These are phyloP conservation scores for Ophiostoma quercus DNA, from an alignment of 2,329 filamentous ascomycete species.

Conservation along the genomic window DNA sequence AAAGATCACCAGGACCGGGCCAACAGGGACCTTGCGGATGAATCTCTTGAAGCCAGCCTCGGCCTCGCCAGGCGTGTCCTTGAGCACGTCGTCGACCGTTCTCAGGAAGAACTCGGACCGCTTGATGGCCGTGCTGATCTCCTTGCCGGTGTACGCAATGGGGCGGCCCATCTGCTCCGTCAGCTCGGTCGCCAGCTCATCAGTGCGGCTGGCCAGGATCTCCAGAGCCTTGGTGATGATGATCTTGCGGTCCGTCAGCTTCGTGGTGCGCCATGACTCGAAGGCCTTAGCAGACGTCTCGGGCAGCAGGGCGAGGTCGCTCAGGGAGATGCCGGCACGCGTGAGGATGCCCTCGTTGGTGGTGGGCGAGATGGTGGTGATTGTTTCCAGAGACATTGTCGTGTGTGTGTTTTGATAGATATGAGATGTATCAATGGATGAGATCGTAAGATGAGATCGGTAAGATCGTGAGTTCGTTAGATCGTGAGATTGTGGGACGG, in stretches of 20 bases:
- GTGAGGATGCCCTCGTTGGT: constrained; percentile 81
- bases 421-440: neutral
- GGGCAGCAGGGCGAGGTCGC: constrained; percentile 68
- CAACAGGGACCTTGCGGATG: constrained; percentile 81
- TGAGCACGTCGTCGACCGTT: constrained; percentile 71
- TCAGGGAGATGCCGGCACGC: constrained; percentile 65
- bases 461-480: neutral
- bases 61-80: constrained; percentile 73
- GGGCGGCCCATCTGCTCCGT: constrained; percentile 95
- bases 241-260: constrained; percentile 67
- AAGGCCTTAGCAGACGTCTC: constrained; percentile 69
- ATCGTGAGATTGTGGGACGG: neutral
- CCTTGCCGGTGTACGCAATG: constrained; percentile 77
- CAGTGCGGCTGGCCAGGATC: constrained; percentile 62
- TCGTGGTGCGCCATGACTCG: constrained; percentile 67
- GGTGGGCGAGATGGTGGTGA: constrained; percentile 80
- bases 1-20: constrained; percentile 83
- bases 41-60: constrained; percentile 88
- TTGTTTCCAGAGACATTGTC: constrained; percentile 57
- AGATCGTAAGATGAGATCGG: neutral
- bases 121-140: constrained; percentile 79
- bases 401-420: neutral
- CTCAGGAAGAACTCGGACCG: constrained; percentile 81
- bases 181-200: constrained; percentile 76
- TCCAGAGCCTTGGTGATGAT: constrained; percentile 77